Evolutionary conservation across 768 basidiomycete species (phyloP), one percentile per base, ranked within the genome.

Genomic region (Hypholoma fasciculare): DNA sequence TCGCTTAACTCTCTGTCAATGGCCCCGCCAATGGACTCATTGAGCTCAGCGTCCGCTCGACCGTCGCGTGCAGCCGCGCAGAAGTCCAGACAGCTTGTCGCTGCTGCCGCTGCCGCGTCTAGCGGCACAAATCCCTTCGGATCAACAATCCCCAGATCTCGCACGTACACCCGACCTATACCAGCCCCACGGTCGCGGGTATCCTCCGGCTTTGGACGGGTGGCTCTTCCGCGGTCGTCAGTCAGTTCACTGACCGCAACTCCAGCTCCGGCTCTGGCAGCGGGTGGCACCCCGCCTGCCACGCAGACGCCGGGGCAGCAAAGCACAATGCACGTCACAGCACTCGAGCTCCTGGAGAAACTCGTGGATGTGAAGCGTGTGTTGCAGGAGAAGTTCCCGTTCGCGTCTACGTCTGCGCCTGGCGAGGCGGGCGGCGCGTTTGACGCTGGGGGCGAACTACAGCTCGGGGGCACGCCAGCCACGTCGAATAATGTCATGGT

Each of bases 291-390:
- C 26, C 14, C n/a, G 62, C 62, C 13, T n/a, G 26, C 7, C 49
- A 47, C 27, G 23, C 48, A 26, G 27, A n/a, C 27, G 20, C 26
- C 54, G 36, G 36, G 40, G n/a, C 48, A 57, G 34, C 53, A 43
- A 8, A 43, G 53, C 26, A 50, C 51, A 26, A 49, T 64, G 34
- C 56, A 58, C 9, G 52, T 61, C 14, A 62, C 56, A 26, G 61
- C 62, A 9, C 55, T 66, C 5, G 61, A 66, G 49, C 44, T 62
- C 14, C 52, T 63, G 16, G 62, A 63, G 19, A 62, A 59, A 34
- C 42, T 63, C 19, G 54, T 61, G 3, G 58, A 61, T 46, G 53
- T 56, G 6, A 61, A 59, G 44, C 55, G 56, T 14, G 57, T 46
- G 26, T 23, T 59, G n/a, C 43, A 44, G 47, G 40, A 54, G 12